phyloP scores from a whole-genome alignment of 208 protist genomes.

The Trypanosomatidae sp. region DNA sequence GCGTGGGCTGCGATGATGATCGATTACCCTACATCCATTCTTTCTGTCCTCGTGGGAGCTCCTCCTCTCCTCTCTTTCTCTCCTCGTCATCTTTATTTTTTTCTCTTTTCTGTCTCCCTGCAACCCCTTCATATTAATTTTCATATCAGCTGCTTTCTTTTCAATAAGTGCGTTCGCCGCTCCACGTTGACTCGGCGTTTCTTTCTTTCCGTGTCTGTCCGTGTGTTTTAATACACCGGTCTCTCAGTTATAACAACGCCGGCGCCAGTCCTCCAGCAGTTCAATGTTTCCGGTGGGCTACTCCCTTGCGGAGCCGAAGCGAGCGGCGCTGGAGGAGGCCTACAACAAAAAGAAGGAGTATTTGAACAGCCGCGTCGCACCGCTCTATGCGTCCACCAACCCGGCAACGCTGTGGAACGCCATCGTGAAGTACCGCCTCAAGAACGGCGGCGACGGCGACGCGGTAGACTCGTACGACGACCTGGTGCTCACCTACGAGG shows the following conservation, averaged over 20 bases:
- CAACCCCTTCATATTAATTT: too few species aligned
- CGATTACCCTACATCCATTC: too few species aligned
- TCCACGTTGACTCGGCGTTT: too few species aligned
- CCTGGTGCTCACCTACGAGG: conserved; percentile 67
- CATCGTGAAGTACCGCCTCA: conserved; percentile 71
- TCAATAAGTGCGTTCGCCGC: too few species aligned
- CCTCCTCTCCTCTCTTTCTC: too few species aligned
- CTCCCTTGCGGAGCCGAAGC: conserved; percentile 25
- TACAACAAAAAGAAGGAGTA: conserved; percentile 59
- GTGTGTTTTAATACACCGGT: too few species aligned
- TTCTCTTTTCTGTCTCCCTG: too few species aligned
- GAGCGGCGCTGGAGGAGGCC: conserved; percentile 26
- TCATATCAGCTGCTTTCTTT: too few species aligned
- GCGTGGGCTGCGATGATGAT: too few species aligned
- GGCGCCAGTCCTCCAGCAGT: neutral
- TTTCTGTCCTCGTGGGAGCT: too few species aligned
- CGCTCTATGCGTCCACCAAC: conserved; percentile 68
- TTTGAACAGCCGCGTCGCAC: conserved; percentile 39
- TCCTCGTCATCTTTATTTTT: too few species aligned
- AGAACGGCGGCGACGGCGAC: conserved; percentile 6
- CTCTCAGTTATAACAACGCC: neutral
- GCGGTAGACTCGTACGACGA: conserved; percentile 61
- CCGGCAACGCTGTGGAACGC: conserved; percentile 68
- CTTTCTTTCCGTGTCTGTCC: too few species aligned
- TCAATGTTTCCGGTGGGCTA: conserved; percentile 28